Base-by-base conservation (phyloP, 2,329 filamentous ascomycete species). In the Colletotrichum spaethianum region DNA sequence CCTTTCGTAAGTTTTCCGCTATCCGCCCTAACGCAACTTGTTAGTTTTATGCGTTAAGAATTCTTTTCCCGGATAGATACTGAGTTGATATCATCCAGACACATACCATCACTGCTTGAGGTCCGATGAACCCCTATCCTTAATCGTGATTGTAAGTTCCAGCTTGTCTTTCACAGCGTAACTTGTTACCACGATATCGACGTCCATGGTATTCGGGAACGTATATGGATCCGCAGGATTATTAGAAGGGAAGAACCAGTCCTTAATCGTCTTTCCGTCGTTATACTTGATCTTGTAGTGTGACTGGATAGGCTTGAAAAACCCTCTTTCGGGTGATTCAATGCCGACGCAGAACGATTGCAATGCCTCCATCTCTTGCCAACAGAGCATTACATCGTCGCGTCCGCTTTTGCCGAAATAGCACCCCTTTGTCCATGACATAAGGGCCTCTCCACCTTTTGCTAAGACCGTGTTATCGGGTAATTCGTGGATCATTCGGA, bases 371-470 rank as follows among this genome's bases (percentile, higher is more conserved):
- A 69, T 69, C 36, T 72, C 69, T 48, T 69, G 65, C 69, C 69
- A 72, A 16, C 69, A 72, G 1, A 72, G 65, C 31, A 46, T 44
- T 0, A 69, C 65, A 14, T 72, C 26, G 38, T 72, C 69, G 8
- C 26, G 20, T 0, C 69, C 65, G 52, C 69, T 72, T 65, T 69
- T 64, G 28, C 65, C 69, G 14, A 72, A 72, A 7, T 72, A 72
- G 31, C 69, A 72, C 1, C 69, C 69, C 26, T 72, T 72, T 3
- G 53, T 64, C 69, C 69, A 72, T 12, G 59, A 63, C 69, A 72
- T 72, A 2, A 64, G 0, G 7, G 42, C 26, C 53, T 69, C 1
- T 11, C 44, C 69, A 2, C 14, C 11, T 23, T 2, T 57, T 16
- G 36, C 38, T 20, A 40, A n/a, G 5, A 60, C 9, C 1, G 46